These are phyloP conservation scores for Pseudozyma sp. DNA, from an alignment of 1,284 basidiomycete genomes.

Conservation along the genomic window DNA sequence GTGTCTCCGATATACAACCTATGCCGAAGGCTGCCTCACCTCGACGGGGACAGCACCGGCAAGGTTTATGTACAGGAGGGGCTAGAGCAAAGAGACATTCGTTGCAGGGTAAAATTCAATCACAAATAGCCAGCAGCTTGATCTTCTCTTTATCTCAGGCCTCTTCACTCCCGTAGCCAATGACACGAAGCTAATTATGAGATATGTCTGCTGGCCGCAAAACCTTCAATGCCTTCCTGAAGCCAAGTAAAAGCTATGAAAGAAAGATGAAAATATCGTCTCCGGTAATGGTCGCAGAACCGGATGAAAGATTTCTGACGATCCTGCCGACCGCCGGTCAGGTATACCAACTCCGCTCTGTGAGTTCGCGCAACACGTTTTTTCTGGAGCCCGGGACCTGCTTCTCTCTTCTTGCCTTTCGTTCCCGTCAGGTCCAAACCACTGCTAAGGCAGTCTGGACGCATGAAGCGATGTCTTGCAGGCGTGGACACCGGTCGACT, in stretches of 20 bases:
- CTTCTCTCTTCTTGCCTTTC: not conserved
- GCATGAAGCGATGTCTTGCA: too few relatives aligned
- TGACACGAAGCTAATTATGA: too few relatives aligned
- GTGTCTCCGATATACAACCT: not conserved
- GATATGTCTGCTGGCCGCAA: too few relatives aligned
- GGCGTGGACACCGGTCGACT: too few relatives aligned
- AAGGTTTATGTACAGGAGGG: not conserved
- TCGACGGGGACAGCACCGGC: not conserved
- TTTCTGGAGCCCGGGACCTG: not conserved
- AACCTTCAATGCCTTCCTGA: too few relatives aligned
- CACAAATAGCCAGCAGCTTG: not conserved
- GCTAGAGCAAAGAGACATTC: too few relatives aligned
- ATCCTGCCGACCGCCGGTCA: constrained; percentile 6
- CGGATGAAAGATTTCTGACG: not conserved
- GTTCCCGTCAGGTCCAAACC: too few relatives aligned
- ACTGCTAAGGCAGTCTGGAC: too few relatives aligned
- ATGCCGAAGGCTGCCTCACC: constrained; percentile 20
- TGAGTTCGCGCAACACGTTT: not conserved
- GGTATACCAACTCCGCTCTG: constrained; percentile 1
- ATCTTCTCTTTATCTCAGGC: not conserved
- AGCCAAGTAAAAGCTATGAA: not conserved
- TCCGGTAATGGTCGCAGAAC: not conserved
- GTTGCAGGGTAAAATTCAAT: not conserved
- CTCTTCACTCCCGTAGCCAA: too few relatives aligned
- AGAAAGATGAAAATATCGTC: not conserved